Percentiles rank a stretch among this genome's conserved stretches.
These are phyloP conservation scores for Lodderomyces parapsilosis DNA, from an alignment of 1,139 yeast genomes.

Conservation along the genomic window DNA sequence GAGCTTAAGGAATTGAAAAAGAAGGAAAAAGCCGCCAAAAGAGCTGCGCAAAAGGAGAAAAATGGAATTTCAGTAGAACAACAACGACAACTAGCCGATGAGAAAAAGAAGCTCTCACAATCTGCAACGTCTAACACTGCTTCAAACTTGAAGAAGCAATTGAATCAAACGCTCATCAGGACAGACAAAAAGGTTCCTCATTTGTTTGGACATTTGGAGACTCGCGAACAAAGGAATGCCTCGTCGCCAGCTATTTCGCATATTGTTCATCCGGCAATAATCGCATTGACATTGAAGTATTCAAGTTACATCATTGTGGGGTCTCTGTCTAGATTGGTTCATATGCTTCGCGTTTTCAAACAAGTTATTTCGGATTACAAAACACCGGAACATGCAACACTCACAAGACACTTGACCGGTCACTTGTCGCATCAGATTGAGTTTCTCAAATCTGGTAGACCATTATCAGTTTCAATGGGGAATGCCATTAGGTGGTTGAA, in stretches of 20 bases:
- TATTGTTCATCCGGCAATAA: conserved; percentile 83
- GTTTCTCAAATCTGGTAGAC: conserved; percentile 86
- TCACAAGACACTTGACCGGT: conserved; percentile 84
- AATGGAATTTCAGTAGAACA: conserved; percentile 49
- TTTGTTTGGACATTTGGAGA: conserved; percentile 85
- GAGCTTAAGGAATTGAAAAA: conserved; percentile 86
- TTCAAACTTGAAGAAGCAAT: conserved; percentile 55
- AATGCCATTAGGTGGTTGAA: conserved; percentile 96
- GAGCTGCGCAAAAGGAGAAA: conserved; percentile 67
- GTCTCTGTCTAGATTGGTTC: conserved; percentile 77
- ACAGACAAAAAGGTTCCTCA: conserved; percentile 51
- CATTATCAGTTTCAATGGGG: conserved; percentile 93
- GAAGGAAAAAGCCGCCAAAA: conserved; percentile 84
- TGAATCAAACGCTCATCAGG: conserved; percentile 53
- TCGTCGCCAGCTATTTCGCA: conserved; percentile 60
- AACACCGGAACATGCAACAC: conserved; percentile 83
- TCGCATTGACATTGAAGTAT: conserved; percentile 75
- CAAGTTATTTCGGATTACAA: conserved; percentile 74
- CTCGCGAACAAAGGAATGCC: conserved; percentile 74
- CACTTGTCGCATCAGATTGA: conserved; percentile 95
- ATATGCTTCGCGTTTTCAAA: conserved; percentile 85
- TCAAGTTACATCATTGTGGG: conserved; percentile 89
- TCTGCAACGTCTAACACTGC: conserved; percentile 30
- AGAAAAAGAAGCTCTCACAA: conserved; percentile 29
- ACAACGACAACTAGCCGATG: conserved; percentile 39